These are phyloP conservation scores for Amaranthus hypochondriacus DNA, from an alignment of 148 eudicot species.

Conservation along the genomic window DNA sequence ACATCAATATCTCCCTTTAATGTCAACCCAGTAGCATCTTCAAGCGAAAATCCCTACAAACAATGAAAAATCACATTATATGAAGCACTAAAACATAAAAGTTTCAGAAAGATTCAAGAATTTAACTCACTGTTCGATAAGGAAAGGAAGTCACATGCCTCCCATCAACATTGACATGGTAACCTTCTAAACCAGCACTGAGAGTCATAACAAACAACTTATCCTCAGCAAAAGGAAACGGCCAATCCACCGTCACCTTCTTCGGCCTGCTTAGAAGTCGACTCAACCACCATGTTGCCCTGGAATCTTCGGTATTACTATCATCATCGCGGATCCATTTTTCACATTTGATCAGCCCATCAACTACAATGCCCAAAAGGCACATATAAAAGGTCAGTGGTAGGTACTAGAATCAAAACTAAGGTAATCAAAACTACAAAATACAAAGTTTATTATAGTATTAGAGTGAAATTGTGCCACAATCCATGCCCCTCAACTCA, in stretches of 20 bases:
- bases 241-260: slow-evolving; percentile 77
- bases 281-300: slow-evolving; percentile 74
- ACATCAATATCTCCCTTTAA: slow-evolving; percentile 70
- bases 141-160: slow-evolving; percentile 85
- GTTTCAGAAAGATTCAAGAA: not conserved
- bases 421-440: not conserved
- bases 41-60: slow-evolving; percentile 72
- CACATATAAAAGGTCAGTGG: not conserved
- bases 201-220: slow-evolving; percentile 74
- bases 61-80: slow-evolving; percentile 16
- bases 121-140: slow-evolving; percentile 72
- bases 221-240: slow-evolving; percentile 75
- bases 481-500: not conserved
- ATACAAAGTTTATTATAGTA: not conserved
- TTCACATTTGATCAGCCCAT: slow-evolving; percentile 67
- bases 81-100: not conserved
- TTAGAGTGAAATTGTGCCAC: not conserved
- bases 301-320: slow-evolving; percentile 51
- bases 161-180: slow-evolving; percentile 77
- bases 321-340: slow-evolving; percentile 79
- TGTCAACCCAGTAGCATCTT: slow-evolving; percentile 91
- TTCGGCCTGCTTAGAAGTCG: slow-evolving; percentile 60
- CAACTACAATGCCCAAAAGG: slow-evolving; percentile 43
- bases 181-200: slow-evolving; percentile 85
- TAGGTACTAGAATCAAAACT: not conserved